Percentiles rank a stretch among this genome's conserved stretches.
Conservation (phyloP, 2,329 filamentous ascomycete species). For the Fusarium hostae region DNA sequence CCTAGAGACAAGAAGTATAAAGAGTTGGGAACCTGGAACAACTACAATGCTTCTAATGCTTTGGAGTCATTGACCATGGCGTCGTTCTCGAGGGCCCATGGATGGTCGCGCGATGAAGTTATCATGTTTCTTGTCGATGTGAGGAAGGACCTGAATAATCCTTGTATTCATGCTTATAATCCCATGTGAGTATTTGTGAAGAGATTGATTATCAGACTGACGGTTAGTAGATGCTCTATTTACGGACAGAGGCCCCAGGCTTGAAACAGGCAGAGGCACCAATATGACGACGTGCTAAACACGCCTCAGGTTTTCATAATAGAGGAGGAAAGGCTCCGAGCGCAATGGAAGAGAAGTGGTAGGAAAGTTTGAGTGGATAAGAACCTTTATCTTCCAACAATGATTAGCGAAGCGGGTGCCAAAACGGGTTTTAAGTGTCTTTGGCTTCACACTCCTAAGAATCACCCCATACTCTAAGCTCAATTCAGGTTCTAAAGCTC, state of each 20-base stretch:
- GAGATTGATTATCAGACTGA: rapidly evolving
- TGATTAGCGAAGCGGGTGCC: no score
- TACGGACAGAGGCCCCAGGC: not conserved
- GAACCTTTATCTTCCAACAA: no score
- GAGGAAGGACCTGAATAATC: constrained; percentile 20
- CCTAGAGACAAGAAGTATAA: constrained; percentile 21
- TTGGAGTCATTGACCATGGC: constrained; percentile 20
- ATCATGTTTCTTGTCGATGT: constrained; percentile 12
- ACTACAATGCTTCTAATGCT: not conserved
- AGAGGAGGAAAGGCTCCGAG: no score
- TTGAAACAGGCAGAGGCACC: no score
- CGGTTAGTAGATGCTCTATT: not conserved
- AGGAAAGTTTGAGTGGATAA: no score
- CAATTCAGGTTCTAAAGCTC: no score
- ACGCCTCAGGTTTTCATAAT: no score
- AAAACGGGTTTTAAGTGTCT: no score
- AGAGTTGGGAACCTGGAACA: constrained; percentile 18
- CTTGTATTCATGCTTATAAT: constrained; percentile 25
- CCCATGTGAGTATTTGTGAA: not conserved
- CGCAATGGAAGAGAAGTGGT: no score
- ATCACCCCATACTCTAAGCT: no score
- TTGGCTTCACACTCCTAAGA: no score
- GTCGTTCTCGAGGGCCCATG: constrained; percentile 9
- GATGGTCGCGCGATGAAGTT: constrained; percentile 22
- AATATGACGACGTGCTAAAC: no score